These are phyloP conservation scores for Arthroderma sp. DNA, from an alignment of 2,329 filamentous ascomycete genomes.

Conservation along the genomic window DNA sequence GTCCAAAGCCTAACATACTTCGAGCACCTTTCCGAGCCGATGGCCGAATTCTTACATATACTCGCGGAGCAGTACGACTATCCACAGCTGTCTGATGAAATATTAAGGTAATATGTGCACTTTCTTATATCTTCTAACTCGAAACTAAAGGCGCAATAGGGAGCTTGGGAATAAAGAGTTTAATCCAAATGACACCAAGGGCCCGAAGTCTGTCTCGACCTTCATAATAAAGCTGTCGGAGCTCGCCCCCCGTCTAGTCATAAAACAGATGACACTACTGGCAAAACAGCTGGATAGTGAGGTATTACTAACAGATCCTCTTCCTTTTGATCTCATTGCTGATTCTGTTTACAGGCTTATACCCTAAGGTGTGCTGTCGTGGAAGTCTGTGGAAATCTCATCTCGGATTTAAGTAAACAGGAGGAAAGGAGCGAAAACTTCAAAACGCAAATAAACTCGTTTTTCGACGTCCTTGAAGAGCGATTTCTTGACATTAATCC, in stretches of 20 bases:
- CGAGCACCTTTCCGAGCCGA: constrained; percentile 94
- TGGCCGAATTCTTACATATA: constrained; percentile 97
- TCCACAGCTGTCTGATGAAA: constrained; percentile 84
- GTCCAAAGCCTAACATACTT: constrained; percentile 97
- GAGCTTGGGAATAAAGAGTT: constrained; percentile 97
- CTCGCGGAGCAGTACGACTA: constrained; percentile 96
- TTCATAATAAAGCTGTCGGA: constrained; percentile 92
- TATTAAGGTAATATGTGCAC: constrained; percentile 44
- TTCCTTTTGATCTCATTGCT: background rate
- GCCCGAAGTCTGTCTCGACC: constrained; percentile 87
- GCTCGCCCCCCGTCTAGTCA: constrained; percentile 76
- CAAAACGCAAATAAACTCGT: constrained; percentile 89
- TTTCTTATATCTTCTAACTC: background rate
- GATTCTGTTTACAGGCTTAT: constrained; percentile 50
- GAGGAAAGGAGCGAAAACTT: constrained; percentile 85
- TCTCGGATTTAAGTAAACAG: constrained; percentile 77
- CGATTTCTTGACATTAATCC: constrained; percentile 93
- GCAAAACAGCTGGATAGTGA: constrained; percentile 94
- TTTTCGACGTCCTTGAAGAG: constrained; percentile 93
- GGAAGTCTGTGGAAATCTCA: constrained; percentile 92
- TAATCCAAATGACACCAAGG: constrained; percentile 88
- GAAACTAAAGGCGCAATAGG: constrained; percentile 28
- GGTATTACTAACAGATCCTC: constrained; percentile 32
- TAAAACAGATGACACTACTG: constrained; percentile 92
- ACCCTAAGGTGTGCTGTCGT: constrained; percentile 87